Evolutionary conservation across 1,139 yeast species (phyloP), one percentile per base, ranked within the genome.

Genomic region (Geotrichum candidum): DNA sequence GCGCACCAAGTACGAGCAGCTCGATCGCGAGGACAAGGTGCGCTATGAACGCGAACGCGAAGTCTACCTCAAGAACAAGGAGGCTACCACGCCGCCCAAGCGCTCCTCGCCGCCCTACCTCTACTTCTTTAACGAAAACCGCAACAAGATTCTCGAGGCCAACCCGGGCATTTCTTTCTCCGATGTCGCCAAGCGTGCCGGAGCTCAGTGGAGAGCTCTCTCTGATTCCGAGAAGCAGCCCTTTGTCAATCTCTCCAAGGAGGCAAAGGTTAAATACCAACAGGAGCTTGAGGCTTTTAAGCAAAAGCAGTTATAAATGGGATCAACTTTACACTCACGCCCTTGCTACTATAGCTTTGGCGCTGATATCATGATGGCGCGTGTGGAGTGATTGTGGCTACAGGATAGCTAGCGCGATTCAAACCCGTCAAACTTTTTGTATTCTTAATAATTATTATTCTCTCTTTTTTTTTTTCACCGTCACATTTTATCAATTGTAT

Each of bases 11-110:
- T 92, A 90, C 78, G 96, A 90, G 79, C 84, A 84, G 73, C 89
- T 90, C 81, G 97, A 98, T 69, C 94, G 85, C 68, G 88, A 89
- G 70, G 99, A 92, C 82, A 92, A 92, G 84, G 89, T 90, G 83
- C 88, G 98, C 81, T 94, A 92, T 78, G 97, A 92, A 80, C 85
- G 88, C 74, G 96, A 90, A 80, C 94, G 92, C 84, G 95, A 94
- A 70, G 90, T 88, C 73, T 94, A 92, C 77, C 69, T 63, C 56
- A 67, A 70, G 55, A 66, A 54, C 15, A 23, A 41, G 33, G 35
- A 29, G 11, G 29, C n/a, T 11, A 54, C 9, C 31, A 18, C 31
- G 13, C 57, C 57, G 25, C 57, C 57, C 23, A 54, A 54, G 51
- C 27, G 45, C 11, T 15, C 29, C 13, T 15, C 51, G 13, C 33